These are phyloP conservation scores for Balakata baccata DNA, from an alignment of 345 rosid species.

Conservation along the genomic window DNA sequence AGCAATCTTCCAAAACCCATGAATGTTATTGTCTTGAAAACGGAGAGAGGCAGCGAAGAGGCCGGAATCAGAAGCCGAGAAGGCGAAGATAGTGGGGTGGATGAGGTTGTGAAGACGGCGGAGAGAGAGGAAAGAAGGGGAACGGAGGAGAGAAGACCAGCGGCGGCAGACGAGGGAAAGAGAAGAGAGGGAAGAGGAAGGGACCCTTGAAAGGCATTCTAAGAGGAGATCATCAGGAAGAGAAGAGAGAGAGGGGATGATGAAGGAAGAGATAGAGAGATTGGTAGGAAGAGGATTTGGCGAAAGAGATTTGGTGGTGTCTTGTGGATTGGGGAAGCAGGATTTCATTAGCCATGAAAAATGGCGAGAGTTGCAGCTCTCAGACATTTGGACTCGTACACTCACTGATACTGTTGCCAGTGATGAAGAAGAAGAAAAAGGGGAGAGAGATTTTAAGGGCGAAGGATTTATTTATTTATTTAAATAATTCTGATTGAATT, in stretches of 20 bases:
- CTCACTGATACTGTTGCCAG: too few species aligned
- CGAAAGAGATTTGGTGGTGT: constrained; percentile 27
- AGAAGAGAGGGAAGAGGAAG: constrained; percentile 61
- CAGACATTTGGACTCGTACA: constrained; percentile 39
- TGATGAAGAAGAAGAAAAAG: too few species aligned
- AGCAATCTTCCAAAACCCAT: constrained; percentile 32
- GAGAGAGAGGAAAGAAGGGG: constrained; percentile 57
- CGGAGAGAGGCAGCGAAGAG: constrained; percentile 51
- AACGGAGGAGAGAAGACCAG: constrained; percentile 70
- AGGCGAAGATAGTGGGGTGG: constrained; percentile 53
- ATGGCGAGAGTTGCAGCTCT: constrained; percentile 81
- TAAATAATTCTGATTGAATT: too few species aligned
- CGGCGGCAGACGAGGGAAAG: constrained; percentile 72
- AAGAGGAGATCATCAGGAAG: constrained; percentile 80
- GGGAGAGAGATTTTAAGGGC: too few species aligned
- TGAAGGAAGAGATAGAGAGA: constrained; percentile 8
- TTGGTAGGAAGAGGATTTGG: constrained; percentile 22
- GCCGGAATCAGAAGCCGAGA: constrained; percentile 46
- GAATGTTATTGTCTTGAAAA: constrained; percentile 4
- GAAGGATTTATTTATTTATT: too few species aligned
- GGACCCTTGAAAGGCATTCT: constrained; percentile 70
- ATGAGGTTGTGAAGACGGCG: constrained; percentile 55
- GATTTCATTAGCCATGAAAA: constrained; percentile 93
- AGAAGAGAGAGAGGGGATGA: constrained; percentile 34
- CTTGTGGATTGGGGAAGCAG: constrained; percentile 64